Base-by-base conservation (phyloP, 176 grass and related monocot genomes). In the Carex cristatella region DNA sequence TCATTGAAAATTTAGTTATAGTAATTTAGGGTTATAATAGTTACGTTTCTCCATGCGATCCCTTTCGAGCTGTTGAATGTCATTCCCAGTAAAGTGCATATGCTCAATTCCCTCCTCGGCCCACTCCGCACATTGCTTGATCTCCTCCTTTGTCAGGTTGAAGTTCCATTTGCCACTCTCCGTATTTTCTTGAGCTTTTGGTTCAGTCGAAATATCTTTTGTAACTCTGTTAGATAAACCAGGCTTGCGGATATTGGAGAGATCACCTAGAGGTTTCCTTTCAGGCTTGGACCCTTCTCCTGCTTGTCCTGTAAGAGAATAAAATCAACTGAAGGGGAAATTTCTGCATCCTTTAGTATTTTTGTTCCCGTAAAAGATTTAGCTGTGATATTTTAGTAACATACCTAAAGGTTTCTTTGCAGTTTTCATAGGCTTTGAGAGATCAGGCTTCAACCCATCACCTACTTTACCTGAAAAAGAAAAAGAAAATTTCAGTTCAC, bases 391-490 rank as follows among this genome's bases (percentile, higher is more conserved):
- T 64, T 63, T 81, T 1, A 83, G 44, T 68, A 13, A 67, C 40
- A 18, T 66, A 83, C 80, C 80, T 68, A 83, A 83, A 65, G 80
- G 80, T 55, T 83, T 83, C 64, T 83, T 83, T 30, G 80, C 32
- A 9, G 61, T 65, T 83, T 83, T 83, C 15, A 4, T 16, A 42
- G 79, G 16, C 58, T 81, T 81, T 42, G 79, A 60, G 64, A 83
- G 60, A 83, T 83, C 80, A 31, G 80, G 60, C 64, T 83, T 83
- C 59, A 83, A 31, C 10, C 37, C 60, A 51, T 31, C 60, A 37
- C 62, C 80, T 10, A 51, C 79, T 42, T 81, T 64, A 62, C 57
- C 79, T 81, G 79, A 46, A 81, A 31, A 61, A 62, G 35, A 62
- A 61, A 40, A 65, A 48, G 5, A 68, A 83, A 27, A 28, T 10